Conservation (phyloP, 768 basidiomycete species). For the Megacollybia marginata region DNA sequence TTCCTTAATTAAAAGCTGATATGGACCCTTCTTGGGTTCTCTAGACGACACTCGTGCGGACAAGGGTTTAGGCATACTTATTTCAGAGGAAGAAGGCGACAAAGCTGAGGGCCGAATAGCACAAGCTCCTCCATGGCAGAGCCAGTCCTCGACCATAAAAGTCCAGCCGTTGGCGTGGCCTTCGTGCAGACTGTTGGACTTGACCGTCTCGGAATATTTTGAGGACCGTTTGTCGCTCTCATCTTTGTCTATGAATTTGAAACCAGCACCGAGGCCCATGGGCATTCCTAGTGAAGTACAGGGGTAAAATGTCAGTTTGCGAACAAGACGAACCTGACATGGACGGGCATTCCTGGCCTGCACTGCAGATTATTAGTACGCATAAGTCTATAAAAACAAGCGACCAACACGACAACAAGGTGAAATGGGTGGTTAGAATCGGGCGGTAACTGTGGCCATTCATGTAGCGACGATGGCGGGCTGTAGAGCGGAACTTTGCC, state of each 20-base stretch:
- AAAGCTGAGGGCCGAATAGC: conserved; percentile 15
- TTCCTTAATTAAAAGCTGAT: conserved; percentile 81
- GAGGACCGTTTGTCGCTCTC: conserved; percentile 24
- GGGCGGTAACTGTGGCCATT: conserved; percentile 38
- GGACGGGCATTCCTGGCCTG: conserved; percentile 80
- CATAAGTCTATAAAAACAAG: too few species aligned
- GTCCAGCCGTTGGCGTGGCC: conserved; percentile 56
- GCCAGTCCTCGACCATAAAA: conserved; percentile 67
- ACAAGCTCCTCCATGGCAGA: conserved; percentile 36
- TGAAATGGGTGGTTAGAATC: conserved; percentile 67
- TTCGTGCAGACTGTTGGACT: conserved; percentile 25
- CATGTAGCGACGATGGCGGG: conserved; percentile 15
- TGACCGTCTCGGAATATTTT: conserved; percentile 24
- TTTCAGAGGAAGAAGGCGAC: conserved; percentile 34
- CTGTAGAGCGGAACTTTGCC: conserved; percentile 48
- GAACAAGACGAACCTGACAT: conserved; percentile 40
- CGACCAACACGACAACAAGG: conserved; percentile 67
- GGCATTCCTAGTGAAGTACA: conserved; percentile 48
- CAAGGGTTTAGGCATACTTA: conserved; percentile 34
- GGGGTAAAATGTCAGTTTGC: background rate
- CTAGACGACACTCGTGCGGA: conserved; percentile 34
- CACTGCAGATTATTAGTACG: conserved; percentile 14
- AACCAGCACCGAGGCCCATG: conserved; percentile 70
- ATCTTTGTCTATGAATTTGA: conserved; percentile 54
- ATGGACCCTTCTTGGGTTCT: conserved; percentile 58